A percentile compares a stretch with the other conserved stretches of the same genome.
Evolutionary conservation across 768 basidiomycete species (phyloP).

Genomic region (Asterophora parasitica): DNA sequence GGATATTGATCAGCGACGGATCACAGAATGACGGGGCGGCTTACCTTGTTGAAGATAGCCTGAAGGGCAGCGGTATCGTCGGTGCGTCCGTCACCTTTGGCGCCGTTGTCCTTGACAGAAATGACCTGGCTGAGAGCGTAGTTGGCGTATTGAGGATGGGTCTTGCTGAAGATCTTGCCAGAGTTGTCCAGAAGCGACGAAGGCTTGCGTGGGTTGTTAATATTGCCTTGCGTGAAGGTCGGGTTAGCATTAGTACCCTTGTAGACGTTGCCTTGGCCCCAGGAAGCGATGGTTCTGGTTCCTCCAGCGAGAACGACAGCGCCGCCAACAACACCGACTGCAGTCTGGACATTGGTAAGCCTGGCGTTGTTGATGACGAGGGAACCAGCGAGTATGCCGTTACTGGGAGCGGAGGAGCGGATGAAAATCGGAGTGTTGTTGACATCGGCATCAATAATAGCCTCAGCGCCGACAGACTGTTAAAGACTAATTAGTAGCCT

Average conservation of each 20-base stretch:
- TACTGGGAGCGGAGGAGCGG: slow-evolving; percentile 43
- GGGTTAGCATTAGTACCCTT: slow-evolving; percentile 40
- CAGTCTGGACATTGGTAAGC: slow-evolving; percentile 55
- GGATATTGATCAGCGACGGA: background rate
- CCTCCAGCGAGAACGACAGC: slow-evolving; percentile 53
- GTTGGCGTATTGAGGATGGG: slow-evolving; percentile 62
- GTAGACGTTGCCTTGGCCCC: slow-evolving; percentile 78
- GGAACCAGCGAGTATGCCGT: slow-evolving; percentile 48
- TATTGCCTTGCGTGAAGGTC: slow-evolving; percentile 46
- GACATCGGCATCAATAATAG: slow-evolving; percentile 61
- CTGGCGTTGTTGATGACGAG: slow-evolving; percentile 61
- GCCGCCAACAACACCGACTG: slow-evolving; percentile 53
- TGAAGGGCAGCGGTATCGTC: slow-evolving; percentile 74
- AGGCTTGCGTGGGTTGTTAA: slow-evolving; percentile 50
- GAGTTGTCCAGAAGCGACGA: slow-evolving; percentile 47
- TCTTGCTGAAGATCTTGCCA: slow-evolving; percentile 60
- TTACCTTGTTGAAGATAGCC: slow-evolving; percentile 53
- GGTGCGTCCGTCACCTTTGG: slow-evolving; percentile 67
- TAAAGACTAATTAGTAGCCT: background rate
- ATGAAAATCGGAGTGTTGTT: slow-evolving; percentile 60
- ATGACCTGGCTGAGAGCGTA: slow-evolving; percentile 64
- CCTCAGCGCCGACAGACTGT: slow-evolving; percentile 53
- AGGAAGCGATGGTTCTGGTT: slow-evolving; percentile 56
- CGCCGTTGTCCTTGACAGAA: slow-evolving; percentile 66
- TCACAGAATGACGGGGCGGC: slow-evolving; percentile 1